Evolutionary conservation across 768 basidiomycete species (phyloP), one percentile per base, ranked within the genome.

Genomic region (Agrocybe praecox): DNA sequence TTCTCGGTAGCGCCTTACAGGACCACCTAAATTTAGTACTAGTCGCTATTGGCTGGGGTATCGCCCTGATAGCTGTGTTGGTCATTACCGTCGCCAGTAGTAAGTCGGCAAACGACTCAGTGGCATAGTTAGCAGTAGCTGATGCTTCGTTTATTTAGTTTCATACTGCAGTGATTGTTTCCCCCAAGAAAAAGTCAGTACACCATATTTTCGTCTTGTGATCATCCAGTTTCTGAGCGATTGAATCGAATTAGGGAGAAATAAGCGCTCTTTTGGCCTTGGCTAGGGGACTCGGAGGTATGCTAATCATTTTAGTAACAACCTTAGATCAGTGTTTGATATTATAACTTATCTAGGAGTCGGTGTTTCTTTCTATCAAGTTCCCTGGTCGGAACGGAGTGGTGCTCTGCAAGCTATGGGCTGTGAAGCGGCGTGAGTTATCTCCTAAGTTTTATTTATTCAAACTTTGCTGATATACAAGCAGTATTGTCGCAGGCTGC

Each of bases 31-130:
- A 73, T 32, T 67, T 79, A n/a, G 82, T 74, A 4, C 83, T 79
- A 1, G 64, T 88, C 24, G 74, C 88, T 51, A 80, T 88, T 70
- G 87, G 87, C 15, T 89, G 88, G 88, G 86, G 83, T 10, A 80
- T 88, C 51, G 79, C 85, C 0, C 76, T 84, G 57, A 70, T 84
- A 2, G 74, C 81, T 0, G 69, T 82, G 53, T 80, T 88, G 76
- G 77, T 88, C 55, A 81, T 77, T 63, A 88, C 87, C 0, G 85
- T 86, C 48, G 83, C 83, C 1, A 75, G 87, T 18, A 88, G 84
- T 75, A 67, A 53, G 56, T 15, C 9, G 26, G 9, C 15, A 2
- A 2, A 17, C 23, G 11, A 15, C 6, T 32, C 18, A 15, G 18
- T 11, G 69, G 65, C 83, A 72, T 50, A 62, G 66, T 50, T 66